phyloP scores from a whole-genome alignment of 192 early-diverging fungal genomes.

The Entophlyctis luteolus region DNA sequence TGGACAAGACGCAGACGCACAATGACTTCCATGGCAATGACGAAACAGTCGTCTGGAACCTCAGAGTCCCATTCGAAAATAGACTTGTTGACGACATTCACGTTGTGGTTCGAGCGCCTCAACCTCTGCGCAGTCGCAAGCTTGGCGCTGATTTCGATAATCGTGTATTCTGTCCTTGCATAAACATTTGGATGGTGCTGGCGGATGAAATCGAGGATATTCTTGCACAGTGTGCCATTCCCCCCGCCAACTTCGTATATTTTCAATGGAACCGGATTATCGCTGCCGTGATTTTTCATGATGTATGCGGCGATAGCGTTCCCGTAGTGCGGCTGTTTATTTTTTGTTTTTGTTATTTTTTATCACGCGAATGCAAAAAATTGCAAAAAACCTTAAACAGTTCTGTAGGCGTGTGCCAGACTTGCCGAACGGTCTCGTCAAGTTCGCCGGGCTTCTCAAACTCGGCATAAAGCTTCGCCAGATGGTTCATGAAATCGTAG shows the following conservation, averaged over 20 bases:
- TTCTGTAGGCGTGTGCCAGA: conserved; percentile 99
- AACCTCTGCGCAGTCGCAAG: conserved; percentile 55
- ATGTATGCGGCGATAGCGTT: conserved; percentile 88
- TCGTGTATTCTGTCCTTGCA: conserved; percentile 71
- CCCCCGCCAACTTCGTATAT: conserved; percentile 97
- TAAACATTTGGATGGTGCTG: conserved; percentile 76
- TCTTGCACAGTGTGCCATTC: conserved; percentile 92
- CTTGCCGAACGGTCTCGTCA: conserved; percentile 68
- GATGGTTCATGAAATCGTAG: conserved; percentile 76
- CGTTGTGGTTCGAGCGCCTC: background rate
- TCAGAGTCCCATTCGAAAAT: conserved; percentile 84
- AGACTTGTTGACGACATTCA: conserved; percentile 82
- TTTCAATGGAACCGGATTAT: conserved; percentile 44
- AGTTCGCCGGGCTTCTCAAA: conserved; percentile 32
- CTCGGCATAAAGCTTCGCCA: conserved; percentile 66
- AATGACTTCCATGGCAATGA: conserved; percentile 96
- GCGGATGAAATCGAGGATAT: conserved; percentile 85
- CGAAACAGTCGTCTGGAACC: conserved; percentile 75
- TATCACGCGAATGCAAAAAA: background rate
- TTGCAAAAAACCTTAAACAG: conserved; percentile 64
- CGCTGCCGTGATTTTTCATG: conserved; percentile 44
- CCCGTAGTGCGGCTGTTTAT: conserved; percentile 79
- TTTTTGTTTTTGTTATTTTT: background rate
- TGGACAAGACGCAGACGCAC: conserved; percentile 40
- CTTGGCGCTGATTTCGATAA: conserved; percentile 89